Base-by-base conservation (phyloP, 2,329 filamentous ascomycete species). In the Colletotrichum chrysophilum region DNA sequence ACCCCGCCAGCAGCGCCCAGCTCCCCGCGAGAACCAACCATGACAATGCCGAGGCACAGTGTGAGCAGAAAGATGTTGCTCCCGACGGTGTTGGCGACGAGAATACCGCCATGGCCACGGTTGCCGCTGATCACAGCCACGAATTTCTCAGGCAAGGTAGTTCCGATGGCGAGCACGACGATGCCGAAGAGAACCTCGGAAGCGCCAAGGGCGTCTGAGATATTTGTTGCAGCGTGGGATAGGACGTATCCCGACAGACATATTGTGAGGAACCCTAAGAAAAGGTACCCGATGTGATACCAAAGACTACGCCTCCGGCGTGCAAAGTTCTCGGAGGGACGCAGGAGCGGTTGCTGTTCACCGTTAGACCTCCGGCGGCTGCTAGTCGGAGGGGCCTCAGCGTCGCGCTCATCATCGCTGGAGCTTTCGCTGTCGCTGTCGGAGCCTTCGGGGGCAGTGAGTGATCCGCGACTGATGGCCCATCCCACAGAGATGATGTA, bases 31-130 rank as follows among this genome's bases (percentile, higher is more conserved):
- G 68, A 68, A n/a, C 70, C 71, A 7, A 78, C n/a, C 75, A 80
- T 78, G 30, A 85, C 74, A 16, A 88, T 81, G 1, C 87, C 89
- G 18, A 86, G 80, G 78, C 89, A 91, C 5, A 91, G 81, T 3
- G 88, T 86, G 18, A 90, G 81, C 36, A 91, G 81, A 78, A 91
- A 91, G 38, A 91, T 88, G 74, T 91, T 91, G 76, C 88, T 90
- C 6, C 88, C 89, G 0, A 86, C 88, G 5, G 88, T 89, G 60
- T 88, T 90, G 0, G 89, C 89, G 7, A 88, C 86, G 10, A 91
- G 79, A 62, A 91, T 89, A 2, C 88, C 88, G 3, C 81, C 79
- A 21, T 90, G 86, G 6, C 87, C 88, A 16, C 86, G 84, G 13
- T 78, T 81, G 18, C 88, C 86, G 74, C 88, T 88, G 28, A 90